A percentile compares a stretch with the other conserved stretches of the same genome.
These are phyloP conservation scores for Phytophthora parvispora DNA, from an alignment of 352 stramenopile genomes.

Conservation along the genomic window DNA sequence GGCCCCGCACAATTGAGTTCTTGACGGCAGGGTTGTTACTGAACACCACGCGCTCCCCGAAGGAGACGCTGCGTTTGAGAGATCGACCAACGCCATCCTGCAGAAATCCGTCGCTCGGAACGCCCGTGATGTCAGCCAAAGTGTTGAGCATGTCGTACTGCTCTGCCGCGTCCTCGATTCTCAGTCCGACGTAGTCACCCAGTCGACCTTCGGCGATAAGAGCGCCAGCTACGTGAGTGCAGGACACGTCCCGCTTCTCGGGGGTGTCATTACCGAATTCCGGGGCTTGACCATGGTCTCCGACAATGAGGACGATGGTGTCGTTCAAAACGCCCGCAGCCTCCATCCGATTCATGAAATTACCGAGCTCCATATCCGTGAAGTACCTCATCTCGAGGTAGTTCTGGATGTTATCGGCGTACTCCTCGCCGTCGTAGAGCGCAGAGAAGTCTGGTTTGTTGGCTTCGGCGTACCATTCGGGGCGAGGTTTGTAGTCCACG, in stretches of 20 bases:
- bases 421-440: constrained; percentile 36
- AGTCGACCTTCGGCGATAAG: constrained; percentile 75
- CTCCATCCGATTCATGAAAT: constrained; percentile 59
- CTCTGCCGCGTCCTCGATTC: constrained; percentile 47
- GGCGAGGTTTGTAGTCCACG: constrained; percentile 36
- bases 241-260: constrained; percentile 56
- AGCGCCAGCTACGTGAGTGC: constrained; percentile 54
- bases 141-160: constrained; percentile 80
- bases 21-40: constrained; percentile 71
- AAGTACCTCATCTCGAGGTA: constrained; percentile 67
- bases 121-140: constrained; percentile 70
- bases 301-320: constrained; percentile 59
- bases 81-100: constrained; percentile 70
- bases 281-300: constrained; percentile 73
- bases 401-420: constrained; percentile 31
- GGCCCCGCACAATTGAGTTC: constrained; percentile 45
- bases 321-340: constrained; percentile 54
- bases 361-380: constrained; percentile 47
- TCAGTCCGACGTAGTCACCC: constrained; percentile 56
- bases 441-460: constrained; percentile 48
- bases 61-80: constrained; percentile 59
- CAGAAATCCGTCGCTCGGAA: constrained; percentile 56
- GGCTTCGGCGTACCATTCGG: constrained; percentile 40
- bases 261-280: constrained; percentile 57
- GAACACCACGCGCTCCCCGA: constrained; percentile 47